Base-by-base conservation (phyloP, 2,329 filamentous ascomycete genomes). In the Endothia cerciana region DNA sequence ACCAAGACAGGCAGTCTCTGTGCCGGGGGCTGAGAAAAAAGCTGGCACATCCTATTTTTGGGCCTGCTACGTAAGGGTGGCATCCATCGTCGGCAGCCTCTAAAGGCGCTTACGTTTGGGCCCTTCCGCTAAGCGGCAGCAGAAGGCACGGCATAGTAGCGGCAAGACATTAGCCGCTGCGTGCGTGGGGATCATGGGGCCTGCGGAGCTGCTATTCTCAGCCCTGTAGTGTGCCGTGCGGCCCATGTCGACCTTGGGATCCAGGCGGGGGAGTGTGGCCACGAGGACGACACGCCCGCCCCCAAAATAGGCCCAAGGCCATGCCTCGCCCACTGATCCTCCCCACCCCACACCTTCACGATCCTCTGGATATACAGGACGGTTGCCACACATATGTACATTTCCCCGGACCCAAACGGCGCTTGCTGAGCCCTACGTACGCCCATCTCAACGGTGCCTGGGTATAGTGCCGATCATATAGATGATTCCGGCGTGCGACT, bases 271-370 rank as follows among this genome's bases (percentile, higher is more conserved):
- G 47, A 13, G 4, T 13, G 15, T n/a, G 22, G 45, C 45, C 45
- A 49, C 22, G 45, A 53, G 49, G 25, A 33, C 15, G 51, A 28
- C 30, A 19, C 30, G 19, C 30, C 62, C 58, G 58, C 58, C 62
- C 65, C 62, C 53, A 58, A 59, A 65, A 65, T 62, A 67, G 62
- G 65, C 49, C 25, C 62, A n/a, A n/a, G 25, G 47, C 22, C 33
- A 30, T 60, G 15, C 43, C 41, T 49, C 28, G 33, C 49, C 19
- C 19, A 55, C 30, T 51, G 17, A 55, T 36, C 30, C 30, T 55
- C 41, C 13, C 13, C 45, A 49, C 43, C 33, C 15, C 30, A 55
- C 51, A 55, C 28, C 41, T 28, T 41, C 38, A 41, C 56, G 22
- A 58, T 58, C 53, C 53, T 38, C 38, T 36, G 22, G 41, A 2